phyloP scores from a whole-genome alignment of 2,329 filamentous ascomycete genomes.

The Fusarium fujikuroi region DNA sequence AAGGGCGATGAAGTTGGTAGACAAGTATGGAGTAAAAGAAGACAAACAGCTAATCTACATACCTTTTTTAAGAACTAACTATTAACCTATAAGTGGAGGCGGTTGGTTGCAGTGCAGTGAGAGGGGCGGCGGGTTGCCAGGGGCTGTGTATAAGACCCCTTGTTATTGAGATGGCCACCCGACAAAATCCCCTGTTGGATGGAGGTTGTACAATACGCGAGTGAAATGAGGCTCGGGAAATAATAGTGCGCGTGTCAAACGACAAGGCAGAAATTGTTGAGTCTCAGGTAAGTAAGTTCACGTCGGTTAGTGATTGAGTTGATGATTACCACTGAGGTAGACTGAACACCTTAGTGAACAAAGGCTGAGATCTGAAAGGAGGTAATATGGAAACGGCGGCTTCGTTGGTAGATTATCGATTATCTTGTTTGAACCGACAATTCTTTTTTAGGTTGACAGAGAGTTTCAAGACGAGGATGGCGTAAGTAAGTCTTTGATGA shows the following conservation, averaged over 20 bases:
- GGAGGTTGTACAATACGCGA: constrained; percentile 12
- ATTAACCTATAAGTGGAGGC: neutral
- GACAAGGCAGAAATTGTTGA: constrained; percentile 19
- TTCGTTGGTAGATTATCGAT: neutral
- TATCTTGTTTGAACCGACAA: constrained; percentile 1
- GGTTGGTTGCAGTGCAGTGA: constrained; percentile 12
- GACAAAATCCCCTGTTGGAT: constrained; percentile 6
- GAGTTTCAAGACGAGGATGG: neutral
- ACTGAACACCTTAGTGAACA: neutral
- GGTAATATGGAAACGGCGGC: neutral
- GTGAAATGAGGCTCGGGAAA: constrained; percentile 23
- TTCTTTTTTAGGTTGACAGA: neutral
- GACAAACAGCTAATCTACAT: neutral
- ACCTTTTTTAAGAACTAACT: constrained; percentile 17
- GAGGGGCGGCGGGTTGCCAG: neutral
- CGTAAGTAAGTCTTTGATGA: constrained; percentile 9
- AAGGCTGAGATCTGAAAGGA: neutral
- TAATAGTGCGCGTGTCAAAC: constrained; percentile 18
- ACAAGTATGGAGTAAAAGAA: constrained; percentile 1
- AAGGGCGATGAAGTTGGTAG: neutral
- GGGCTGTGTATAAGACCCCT: constrained; percentile 23
- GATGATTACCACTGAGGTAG: neutral
- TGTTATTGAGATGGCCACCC: constrained; percentile 7
- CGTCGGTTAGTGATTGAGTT: neutral
- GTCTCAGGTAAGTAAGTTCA: constrained; percentile 2